Base-by-base conservation (phyloP, 1,284 basidiomycete species). In the Vanrija sp. region DNA sequence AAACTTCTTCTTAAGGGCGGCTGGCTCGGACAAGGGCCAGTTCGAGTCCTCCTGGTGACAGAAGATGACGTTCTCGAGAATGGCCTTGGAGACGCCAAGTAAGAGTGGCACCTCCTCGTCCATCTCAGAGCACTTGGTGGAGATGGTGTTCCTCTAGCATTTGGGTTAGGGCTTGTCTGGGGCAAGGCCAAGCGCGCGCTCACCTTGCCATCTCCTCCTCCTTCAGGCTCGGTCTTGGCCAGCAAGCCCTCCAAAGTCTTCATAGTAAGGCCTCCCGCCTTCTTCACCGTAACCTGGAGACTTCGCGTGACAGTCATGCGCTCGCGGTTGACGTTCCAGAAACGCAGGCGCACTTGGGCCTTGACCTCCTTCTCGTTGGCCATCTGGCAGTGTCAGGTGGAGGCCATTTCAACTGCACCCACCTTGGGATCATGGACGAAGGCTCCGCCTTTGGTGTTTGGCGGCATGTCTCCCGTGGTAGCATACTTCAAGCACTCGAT, bases 401-500 rank as follows among this genome's bases (percentile, higher is more conserved):
- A 7, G 2, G n/a, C 18, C 7, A 37, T 10, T 12, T 14, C 12
- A 24, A 9, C 31, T 31, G 12, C 19, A 10, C 41, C 2, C 23
- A 78, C 80, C 55, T 94, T 94, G 0, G 96, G 96, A 76, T 99
- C 96, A 72, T 98, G 95, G 6, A 98, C 80, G 72, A 98, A 99
- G 0, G 96, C 96, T 25, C 96, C 96, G 24, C 95, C 95, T 62
- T 95, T 93, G 27, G 94, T 93, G 71, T 97, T 97, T 0, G 96
- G 92, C 0, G 96, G 96, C 63, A 98, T 85, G 73, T 98, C 94
- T 31, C 96, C 96, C 0, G 96, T 98, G 0, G 95, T 97, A 5
- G 92, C 92, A 73, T 98, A 99, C 78, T 98, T 98, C 71, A 98
- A 83, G 76, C 95, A 98, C 79, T 98, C 96, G 75, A 99, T 98